Base-by-base conservation (phyloP, 345 rosid species). In the Litchi chinensis region DNA sequence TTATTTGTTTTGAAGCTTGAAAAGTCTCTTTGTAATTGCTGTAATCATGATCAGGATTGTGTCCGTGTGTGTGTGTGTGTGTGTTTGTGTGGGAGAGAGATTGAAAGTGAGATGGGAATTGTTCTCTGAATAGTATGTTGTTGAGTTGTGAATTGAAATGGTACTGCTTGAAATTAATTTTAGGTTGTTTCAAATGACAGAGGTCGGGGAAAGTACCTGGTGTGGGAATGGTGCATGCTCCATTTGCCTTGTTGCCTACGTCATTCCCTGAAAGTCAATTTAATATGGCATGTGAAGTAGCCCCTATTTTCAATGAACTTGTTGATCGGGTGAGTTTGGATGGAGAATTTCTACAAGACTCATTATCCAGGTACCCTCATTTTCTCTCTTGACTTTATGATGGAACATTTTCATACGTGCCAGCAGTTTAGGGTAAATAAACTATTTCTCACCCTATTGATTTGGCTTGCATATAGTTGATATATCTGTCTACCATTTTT, bases 251-350 rank as follows among this genome's bases (percentile, higher is more conserved):
- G 82, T 75, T 96, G 79, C 99, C 99, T 11, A 74, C 75, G 48
- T 68, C 87, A 71, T 96, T 96, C 83, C 99, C 97, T 0, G 90
- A 92, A 80, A 77, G 67, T 69, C 85, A 89, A 5, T 96, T 92
- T 90, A 88, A 85, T 59, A 90, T 89, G 86, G 99, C 99, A 50
- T 93, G 98, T 84, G 95, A 93, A 57, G 84, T 93, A 79, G 94
- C 98, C 65, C 98, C 98, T 5, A 88, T 96, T 80, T 93, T 96
- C 88, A 96, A 94, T 81, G 94, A 96, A 76, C 92, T 96, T 48
- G 84, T 93, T 40, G 99, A 96, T 88, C 97, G 98, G 71, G 97
- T 96, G 71, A 96, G 98, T 79, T 89, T 94, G 86, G 99, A 96
- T 82, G 98, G 93, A 44, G 83, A 90, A 10, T 96, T 96, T 78